Base-by-base conservation (phyloP, 345 rosid genomes). In the Murraya koenigii region DNA sequence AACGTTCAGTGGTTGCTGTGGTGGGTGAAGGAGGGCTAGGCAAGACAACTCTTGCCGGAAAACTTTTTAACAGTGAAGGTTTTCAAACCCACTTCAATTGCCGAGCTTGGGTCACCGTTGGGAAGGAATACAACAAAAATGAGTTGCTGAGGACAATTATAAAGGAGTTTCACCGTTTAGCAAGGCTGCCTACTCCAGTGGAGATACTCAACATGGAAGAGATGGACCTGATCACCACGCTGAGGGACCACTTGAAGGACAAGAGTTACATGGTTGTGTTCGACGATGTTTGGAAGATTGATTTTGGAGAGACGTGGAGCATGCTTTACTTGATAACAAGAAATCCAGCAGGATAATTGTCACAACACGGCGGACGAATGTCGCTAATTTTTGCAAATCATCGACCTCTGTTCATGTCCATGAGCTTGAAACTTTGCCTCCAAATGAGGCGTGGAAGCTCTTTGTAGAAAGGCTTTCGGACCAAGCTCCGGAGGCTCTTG, bases 1-100 rank as follows among this genome's bases (percentile, higher is more conserved):
- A 44, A 44, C 17, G 49, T 44, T 44, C 49, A 44, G 49, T 44
- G 72, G 77, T 74, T 41, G 74, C 74, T 61, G 54, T 61, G 25
- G 74, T 66, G 61, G 82, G 78, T 2, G 75, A 66, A 65, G 82
- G 82, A 52, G 82, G 78, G 1, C 3, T 74, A 15, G 82, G 78
- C 20, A 74, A 79, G 58, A 79, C 78, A 8, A 74, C 78, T 41
- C 61, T 74, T 44, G 74, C 75, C 62, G 70, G 70, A 3, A 79
- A 67, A 60, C 26, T 66, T 7, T 79, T 55, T 33, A 61, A 80
- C 39, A 58, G 28, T 5, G 13, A 58, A 1, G 54, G 0, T 1
- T 75, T 75, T 1, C 13, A 8, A 4, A 4, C 23, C 13, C 66
- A 28, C 15, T 75, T 75, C 38, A 39, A 7, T 68, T 26, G 71